Evolutionary conservation across 2,329 filamentous ascomycete species (phyloP).

Genomic region (Scedosporium aurantiacum): DNA sequence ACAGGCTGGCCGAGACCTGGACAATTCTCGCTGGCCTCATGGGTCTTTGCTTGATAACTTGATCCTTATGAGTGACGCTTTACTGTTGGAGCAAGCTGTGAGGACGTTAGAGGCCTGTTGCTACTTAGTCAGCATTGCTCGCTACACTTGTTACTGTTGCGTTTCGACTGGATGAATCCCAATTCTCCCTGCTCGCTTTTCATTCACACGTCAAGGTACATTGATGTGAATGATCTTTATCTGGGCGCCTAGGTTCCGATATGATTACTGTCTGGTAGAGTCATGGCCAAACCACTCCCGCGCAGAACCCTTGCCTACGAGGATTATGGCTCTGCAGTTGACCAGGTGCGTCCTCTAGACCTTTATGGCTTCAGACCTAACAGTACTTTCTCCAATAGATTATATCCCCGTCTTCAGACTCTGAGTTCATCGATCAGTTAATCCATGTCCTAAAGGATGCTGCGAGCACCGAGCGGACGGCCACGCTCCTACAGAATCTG

Average conservation of each 20-base stretch:
- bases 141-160: too few species aligned
- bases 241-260: neutral
- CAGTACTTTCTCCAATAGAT: conserved; percentile 46
- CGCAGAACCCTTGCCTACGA: conserved; percentile 33
- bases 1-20: too few species aligned
- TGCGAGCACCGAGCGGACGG: conserved; percentile 60
- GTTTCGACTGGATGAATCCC: too few species aligned
- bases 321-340: conserved; percentile 35
- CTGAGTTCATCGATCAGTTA: conserved; percentile 89
- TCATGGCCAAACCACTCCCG: conserved; percentile 23
- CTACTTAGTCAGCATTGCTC: too few species aligned
- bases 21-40: too few species aligned
- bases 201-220: too few species aligned
- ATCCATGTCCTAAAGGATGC: conserved; percentile 92
- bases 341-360: conserved; percentile 25
- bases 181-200: too few species aligned
- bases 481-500: conserved; percentile 65
- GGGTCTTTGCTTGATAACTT: too few species aligned
- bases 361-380: conserved; percentile 10
- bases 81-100: too few species aligned
- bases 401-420: conserved; percentile 80
- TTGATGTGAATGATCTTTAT: too few species aligned
- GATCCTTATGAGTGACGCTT: too few species aligned
- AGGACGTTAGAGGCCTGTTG: too few species aligned
- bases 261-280: neutral